Conservation (phyloP, 139 green algal genomes). For the Chlorella sp. region DNA sequence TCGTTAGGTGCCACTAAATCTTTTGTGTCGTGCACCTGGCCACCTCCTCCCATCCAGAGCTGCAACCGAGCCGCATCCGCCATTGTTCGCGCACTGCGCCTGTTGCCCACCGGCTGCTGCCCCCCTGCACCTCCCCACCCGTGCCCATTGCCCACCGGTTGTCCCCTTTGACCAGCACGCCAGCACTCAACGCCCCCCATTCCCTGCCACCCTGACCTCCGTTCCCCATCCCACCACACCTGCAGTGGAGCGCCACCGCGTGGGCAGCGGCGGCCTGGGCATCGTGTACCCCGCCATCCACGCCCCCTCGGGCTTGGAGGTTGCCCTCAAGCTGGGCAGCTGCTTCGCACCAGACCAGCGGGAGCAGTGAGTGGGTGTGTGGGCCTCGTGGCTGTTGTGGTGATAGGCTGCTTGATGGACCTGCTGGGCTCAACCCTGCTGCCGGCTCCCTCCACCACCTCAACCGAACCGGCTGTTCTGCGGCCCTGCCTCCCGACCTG, state of each 20-base stretch:
- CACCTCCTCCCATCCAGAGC: too few relatives aligned
- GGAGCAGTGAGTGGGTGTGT: neutral
- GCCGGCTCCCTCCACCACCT: too few relatives aligned
- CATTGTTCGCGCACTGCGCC: neutral
- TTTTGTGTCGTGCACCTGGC: too few relatives aligned
- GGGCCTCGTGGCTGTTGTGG: neutral
- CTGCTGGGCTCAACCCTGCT: neutral
- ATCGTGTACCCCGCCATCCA: conserved; percentile 5
- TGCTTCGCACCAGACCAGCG: neutral
- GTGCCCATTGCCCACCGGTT: neutral
- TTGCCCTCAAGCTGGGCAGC: conserved; percentile 29
- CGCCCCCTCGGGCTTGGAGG: neutral
- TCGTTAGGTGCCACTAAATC: too few relatives aligned
- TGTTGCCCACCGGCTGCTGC: neutral
- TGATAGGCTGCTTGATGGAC: neutral
- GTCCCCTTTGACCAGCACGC: neutral
- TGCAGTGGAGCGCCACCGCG: neutral
- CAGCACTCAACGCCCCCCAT: neutral
- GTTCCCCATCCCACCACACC: neutral
- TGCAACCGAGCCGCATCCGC: too few relatives aligned
- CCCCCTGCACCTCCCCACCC: too few relatives aligned
- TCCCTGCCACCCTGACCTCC: neutral
- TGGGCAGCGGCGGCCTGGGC: conserved; percentile 21
- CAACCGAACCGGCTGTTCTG: too few relatives aligned
- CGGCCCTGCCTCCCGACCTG: neutral